Percentiles rank a stretch among this genome's conserved stretches.
These are phyloP conservation scores for Pseudogymnoascus sp. DNA, from an alignment of 2,329 filamentous ascomycete species.

Conservation along the genomic window DNA sequence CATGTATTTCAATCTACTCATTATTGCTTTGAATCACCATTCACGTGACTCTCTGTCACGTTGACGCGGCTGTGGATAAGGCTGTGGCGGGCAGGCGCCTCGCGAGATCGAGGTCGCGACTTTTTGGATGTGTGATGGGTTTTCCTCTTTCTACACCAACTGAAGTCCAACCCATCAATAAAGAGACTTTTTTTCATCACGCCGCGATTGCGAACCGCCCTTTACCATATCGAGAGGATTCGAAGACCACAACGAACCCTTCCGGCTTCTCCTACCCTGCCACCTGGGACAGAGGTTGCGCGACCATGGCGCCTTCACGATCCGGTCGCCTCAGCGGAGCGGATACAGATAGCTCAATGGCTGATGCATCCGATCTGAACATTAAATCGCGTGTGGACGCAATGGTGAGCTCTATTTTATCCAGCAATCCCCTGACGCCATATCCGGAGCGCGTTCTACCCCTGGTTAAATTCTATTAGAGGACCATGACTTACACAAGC, in stretches of 20 bases:
- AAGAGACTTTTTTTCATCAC: constrained; percentile 15
- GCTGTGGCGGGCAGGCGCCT: background rate
- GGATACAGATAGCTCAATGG: constrained; percentile 54
- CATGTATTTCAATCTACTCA: background rate
- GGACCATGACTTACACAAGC: constrained; percentile 14
- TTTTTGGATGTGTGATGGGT: constrained; percentile 4
- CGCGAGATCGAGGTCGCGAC: constrained; percentile 10
- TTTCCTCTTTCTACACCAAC: constrained; percentile 8
- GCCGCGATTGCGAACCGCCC: background rate
- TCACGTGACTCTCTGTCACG: constrained; percentile 4
- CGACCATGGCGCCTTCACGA: constrained; percentile 50
- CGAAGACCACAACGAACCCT: constrained; percentile 17
- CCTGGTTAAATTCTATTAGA: background rate
- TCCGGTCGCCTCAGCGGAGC: constrained; percentile 46
- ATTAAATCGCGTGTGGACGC: constrained; percentile 29
- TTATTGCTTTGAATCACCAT: too few species aligned
- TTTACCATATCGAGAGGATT: background rate
- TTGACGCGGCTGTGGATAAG: constrained; percentile 10
- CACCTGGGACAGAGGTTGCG: constrained; percentile 29
- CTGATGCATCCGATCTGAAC: constrained; percentile 45
- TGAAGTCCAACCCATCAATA: constrained; percentile 17
- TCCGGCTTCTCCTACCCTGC: background rate
- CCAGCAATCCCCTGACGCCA: background rate
- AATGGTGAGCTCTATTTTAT: constrained; percentile 27
- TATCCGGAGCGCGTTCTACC: background rate